Evolutionary conservation across 139 green algal genomes (phyloP).

Genomic region (Astrephomene gubernaculifera): DNA sequence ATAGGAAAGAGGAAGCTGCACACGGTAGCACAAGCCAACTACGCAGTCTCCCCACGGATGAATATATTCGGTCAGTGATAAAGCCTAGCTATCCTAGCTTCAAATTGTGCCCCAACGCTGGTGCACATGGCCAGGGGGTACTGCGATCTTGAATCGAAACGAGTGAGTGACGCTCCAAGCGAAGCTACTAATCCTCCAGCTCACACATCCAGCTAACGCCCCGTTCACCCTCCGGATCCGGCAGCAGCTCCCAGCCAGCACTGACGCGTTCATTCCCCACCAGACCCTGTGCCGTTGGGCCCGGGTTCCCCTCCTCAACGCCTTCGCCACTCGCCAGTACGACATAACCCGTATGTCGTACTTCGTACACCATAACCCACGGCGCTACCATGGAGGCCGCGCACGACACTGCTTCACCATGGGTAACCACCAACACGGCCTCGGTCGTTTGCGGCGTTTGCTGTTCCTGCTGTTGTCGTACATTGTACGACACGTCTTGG

Average conservation of each 20-base stretch:
- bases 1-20: too few species aligned
- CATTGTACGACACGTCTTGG: too few species aligned
- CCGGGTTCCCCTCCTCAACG: background rate
- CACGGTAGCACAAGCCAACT: too few species aligned
- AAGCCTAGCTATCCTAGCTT: too few species aligned
- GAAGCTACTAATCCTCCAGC: background rate
- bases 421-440: constrained; percentile 31
- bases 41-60: too few species aligned
- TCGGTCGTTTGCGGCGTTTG: background rate
- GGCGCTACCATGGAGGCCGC: constrained; percentile 1
- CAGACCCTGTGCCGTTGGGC: too few species aligned
- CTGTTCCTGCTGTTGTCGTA: background rate
- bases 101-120: too few species aligned
- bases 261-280: background rate
- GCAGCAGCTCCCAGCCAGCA: constrained; percentile 7
- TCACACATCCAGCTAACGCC: constrained; percentile 32
- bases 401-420: constrained; percentile 33
- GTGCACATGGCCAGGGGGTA: too few species aligned
- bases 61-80: too few species aligned
- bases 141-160: too few species aligned
- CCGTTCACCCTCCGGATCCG: background rate
- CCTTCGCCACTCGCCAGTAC: background rate
- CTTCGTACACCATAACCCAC: constrained; percentile 32
- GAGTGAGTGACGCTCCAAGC: too few species aligned
- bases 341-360: constrained; percentile 37